phyloP scores from a whole-genome alignment of 345 rosid genomes.

The Odontarrhena argentea region DNA sequence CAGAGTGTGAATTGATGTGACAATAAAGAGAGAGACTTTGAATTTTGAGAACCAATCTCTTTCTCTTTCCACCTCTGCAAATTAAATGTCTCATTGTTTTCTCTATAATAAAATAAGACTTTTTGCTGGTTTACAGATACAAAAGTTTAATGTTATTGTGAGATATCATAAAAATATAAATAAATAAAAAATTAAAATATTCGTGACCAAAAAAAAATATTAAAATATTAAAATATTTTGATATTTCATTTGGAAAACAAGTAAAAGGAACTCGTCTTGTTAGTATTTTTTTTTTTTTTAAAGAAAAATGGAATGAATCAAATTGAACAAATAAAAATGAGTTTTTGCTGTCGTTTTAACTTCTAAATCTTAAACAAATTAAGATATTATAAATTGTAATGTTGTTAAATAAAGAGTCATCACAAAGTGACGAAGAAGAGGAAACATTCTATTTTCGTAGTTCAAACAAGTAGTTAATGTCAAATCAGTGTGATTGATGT shows the following conservation, averaged over 20 bases:
- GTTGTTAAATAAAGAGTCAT: neutral
- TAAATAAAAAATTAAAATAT: too few species aligned
- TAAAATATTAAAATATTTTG: too few species aligned
- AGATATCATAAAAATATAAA: too few species aligned
- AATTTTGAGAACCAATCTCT: slow-evolving; percentile 26
- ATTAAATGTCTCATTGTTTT: slow-evolving; percentile 38
- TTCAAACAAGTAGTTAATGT: neutral
- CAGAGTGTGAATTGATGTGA: slow-evolving; percentile 44
- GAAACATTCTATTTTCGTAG: neutral
- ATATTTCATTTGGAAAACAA: neutral
- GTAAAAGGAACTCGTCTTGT: neutral
- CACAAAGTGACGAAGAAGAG: neutral
- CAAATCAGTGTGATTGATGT: neutral
- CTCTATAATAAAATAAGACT: slow-evolving; percentile 13
- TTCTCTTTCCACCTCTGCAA: slow-evolving; percentile 30
- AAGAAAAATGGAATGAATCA: neutral
- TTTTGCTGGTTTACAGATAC: neutral
- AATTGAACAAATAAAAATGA: neutral
- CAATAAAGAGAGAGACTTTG: slow-evolving; percentile 24
- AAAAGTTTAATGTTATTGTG: neutral
- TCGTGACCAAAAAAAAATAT: too few species aligned
- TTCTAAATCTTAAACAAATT: neutral
- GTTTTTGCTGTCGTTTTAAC: neutral
- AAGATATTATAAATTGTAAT: neutral
- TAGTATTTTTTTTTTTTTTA: neutral